Base-by-base conservation (phyloP, 495 filamentous ascomycete genomes). In the Xylaria castorea region DNA sequence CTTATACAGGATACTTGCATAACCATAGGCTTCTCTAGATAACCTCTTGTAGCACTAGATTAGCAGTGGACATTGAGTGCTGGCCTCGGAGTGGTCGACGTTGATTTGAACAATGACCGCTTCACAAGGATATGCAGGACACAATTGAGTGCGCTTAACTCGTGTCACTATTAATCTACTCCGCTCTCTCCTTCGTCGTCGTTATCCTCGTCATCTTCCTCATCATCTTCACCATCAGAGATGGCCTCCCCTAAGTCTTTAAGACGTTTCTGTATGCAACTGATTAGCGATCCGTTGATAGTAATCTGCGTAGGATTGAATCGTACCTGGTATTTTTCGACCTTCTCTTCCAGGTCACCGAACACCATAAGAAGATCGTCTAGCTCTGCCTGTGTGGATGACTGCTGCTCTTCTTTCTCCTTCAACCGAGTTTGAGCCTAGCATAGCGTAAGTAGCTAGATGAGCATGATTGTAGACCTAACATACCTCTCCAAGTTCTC, bases 321-420 rank as follows among this genome's bases (percentile, higher is more conserved):
- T 34, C 40, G 36, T 85, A 94, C 93, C 89, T 94, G 96, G 76
- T 96, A 94, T 70, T 89, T 89, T 12, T 87, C 84, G 71, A 91
- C 85, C 85, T 95, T 97, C 63, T 94, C 92, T 80, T 97, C 94
- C n/a, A 96, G 75, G 76, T 97, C 94, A n/a, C 88, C 92, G 80
- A 97, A 92, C 42, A 97, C 90, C 85, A 96, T 92, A 48, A 97
- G 82, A 75, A 97, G 84, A 80, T 97, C 94, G 74, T 97, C 94
- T 40, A 95, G 82, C 78, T 96, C 93, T 30, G 81, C 75, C 76
- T 95, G 92, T 30, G 86, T 86, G 27, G 88, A 82, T 68, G 88
- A 84, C 60, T 88, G 88, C 73, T 91, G 88, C 74, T 90, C 88
- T 76, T 93, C 92, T 75, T 89, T 92, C 70, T 87, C 81, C 46